phyloP scores from a whole-genome alignment of 78 protist species.

The Dictyostelium citrinum region DNA sequence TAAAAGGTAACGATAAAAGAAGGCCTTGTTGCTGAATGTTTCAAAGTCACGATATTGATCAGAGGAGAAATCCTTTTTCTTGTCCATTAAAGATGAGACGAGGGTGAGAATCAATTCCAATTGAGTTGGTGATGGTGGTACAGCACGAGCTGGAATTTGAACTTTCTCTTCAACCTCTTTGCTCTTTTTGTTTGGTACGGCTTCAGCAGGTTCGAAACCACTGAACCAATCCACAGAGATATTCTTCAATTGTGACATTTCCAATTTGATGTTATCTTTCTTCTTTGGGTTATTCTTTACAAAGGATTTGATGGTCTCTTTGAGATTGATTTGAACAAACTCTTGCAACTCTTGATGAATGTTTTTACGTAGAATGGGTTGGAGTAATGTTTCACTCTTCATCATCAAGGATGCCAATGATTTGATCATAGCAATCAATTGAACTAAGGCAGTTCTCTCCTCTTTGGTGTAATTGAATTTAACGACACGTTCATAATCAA shows the following conservation, averaged over 20 bases:
- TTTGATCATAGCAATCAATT: slow-evolving; percentile 88
- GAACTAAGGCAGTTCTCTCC: slow-evolving; percentile 82
- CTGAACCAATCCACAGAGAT: slow-evolving; percentile 82
- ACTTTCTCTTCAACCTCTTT: slow-evolving; percentile 14
- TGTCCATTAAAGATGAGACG: slow-evolving; percentile 23
- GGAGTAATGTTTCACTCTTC: slow-evolving; percentile 35
- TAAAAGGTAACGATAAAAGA: slow-evolving; percentile 67
- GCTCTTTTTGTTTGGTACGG: slow-evolving; percentile 42
- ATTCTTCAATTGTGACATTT: slow-evolving; percentile 64
- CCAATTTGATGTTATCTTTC: slow-evolving; percentile 53
- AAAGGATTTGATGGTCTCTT: slow-evolving; percentile 73
- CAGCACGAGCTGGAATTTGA: slow-evolving; percentile 58
- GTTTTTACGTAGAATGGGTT: slow-evolving; percentile 22
- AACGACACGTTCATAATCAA: slow-evolving; percentile 86
- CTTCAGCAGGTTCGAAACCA: slow-evolving; percentile 78
- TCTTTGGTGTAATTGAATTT: slow-evolving; percentile 85
- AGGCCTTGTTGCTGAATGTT: slow-evolving; percentile 29
- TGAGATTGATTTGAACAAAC: slow-evolving; percentile 77
- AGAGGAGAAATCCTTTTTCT: slow-evolving; percentile 61
- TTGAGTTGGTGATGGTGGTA: slow-evolving; percentile 82
- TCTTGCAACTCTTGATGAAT: slow-evolving; percentile 83
- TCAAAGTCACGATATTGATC: slow-evolving; percentile 13
- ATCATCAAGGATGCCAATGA: slow-evolving; percentile 51
- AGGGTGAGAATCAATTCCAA: slow-evolving; percentile 38
- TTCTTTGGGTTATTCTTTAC: slow-evolving; percentile 77